Conservation (phyloP, 2,329 filamentous ascomycete genomes). For the Passalora sequoiae region DNA sequence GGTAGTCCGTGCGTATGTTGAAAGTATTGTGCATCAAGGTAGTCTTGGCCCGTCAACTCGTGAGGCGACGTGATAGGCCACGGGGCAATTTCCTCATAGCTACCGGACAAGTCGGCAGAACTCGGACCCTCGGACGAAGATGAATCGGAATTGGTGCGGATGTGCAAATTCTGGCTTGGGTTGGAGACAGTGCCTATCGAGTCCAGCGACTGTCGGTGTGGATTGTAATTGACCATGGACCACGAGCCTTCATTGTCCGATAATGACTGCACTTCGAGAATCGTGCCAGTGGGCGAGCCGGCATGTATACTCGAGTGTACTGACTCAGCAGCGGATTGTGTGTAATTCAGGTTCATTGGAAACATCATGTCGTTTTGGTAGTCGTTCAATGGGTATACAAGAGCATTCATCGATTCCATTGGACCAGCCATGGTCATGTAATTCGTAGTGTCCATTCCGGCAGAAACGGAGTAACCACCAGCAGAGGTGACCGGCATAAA, state of each 20-base stretch:
- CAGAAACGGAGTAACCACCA: slow-evolving; percentile 37
- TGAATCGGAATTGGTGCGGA: slow-evolving; percentile 80
- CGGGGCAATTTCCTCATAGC: slow-evolving; percentile 70
- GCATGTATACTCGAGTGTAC: slow-evolving; percentile 39
- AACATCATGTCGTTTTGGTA: slow-evolving; percentile 64
- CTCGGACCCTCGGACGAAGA: slow-evolving; percentile 61
- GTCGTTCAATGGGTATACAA: slow-evolving; percentile 53
- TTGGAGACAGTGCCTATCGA: slow-evolving; percentile 73
- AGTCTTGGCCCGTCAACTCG: slow-evolving; percentile 61
- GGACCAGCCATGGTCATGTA: slow-evolving; percentile 40
- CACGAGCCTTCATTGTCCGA: slow-evolving; percentile 73
- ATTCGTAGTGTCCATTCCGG: slow-evolving; percentile 38
- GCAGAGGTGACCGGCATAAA: slow-evolving; percentile 40
- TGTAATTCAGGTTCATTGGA: slow-evolving; percentile 44
- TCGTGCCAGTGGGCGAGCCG: slow-evolving; percentile 71
- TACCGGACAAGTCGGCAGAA: slow-evolving; percentile 62
- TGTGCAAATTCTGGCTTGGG: slow-evolving; percentile 81
- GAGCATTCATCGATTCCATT: slow-evolving; percentile 43
- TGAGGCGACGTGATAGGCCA: slow-evolving; percentile 77
- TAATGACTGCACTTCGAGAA: slow-evolving; percentile 79
- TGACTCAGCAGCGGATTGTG: slow-evolving; percentile 39
- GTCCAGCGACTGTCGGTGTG: slow-evolving; percentile 59
- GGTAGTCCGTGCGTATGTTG: slow-evolving; percentile 31
- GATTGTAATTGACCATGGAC: slow-evolving; percentile 64
- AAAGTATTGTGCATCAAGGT: slow-evolving; percentile 55